Percentiles rank a stretch among this genome's conserved stretches.
These are phyloP conservation scores for Entonaema liquescens DNA, from an alignment of 495 filamentous ascomycete species.

Conservation along the genomic window DNA sequence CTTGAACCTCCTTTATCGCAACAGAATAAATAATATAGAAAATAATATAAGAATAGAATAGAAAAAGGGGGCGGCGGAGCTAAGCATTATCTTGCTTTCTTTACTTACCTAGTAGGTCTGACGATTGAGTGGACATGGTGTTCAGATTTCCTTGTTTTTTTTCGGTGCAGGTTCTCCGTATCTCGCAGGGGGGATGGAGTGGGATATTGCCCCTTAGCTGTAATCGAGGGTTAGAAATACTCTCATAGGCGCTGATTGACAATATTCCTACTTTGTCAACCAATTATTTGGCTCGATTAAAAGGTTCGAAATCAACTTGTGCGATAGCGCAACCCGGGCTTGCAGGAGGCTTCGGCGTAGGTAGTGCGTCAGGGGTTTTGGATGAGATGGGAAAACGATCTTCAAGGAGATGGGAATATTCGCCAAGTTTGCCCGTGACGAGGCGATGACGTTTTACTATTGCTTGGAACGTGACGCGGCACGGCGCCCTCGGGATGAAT, in stretches of 20 bases:
- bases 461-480: slow-evolving; percentile 36
- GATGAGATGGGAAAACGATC: slow-evolving; percentile 36
- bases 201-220: slow-evolving; percentile 16
- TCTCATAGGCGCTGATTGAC: slow-evolving; percentile 18
- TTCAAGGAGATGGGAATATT: slow-evolving; percentile 33
- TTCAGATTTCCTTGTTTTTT: slow-evolving; percentile 24
- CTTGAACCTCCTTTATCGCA: slow-evolving; percentile 27
- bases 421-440: slow-evolving; percentile 26
- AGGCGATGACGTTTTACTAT: slow-evolving; percentile 37
- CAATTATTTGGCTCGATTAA: slow-evolving; percentile 27
- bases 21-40: background rate
- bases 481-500: background rate
- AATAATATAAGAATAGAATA: slow-evolving; percentile 11
- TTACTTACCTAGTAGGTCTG: slow-evolving; percentile 41
- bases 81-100: slow-evolving; percentile 21
- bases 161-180: slow-evolving; percentile 21
- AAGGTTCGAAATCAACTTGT: slow-evolving; percentile 16
- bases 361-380: slow-evolving; percentile 21
- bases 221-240: slow-evolving; percentile 27
- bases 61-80: slow-evolving; percentile 36
- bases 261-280: slow-evolving; percentile 10
- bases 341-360: slow-evolving; percentile 24
- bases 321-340: slow-evolving; percentile 19
- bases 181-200: slow-evolving; percentile 37
- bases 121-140: slow-evolving; percentile 36